Evolutionary conservation across 257 asterid genomes (phyloP), one percentile per base, ranked within the genome.

Genomic region (Datura wrightii): DNA sequence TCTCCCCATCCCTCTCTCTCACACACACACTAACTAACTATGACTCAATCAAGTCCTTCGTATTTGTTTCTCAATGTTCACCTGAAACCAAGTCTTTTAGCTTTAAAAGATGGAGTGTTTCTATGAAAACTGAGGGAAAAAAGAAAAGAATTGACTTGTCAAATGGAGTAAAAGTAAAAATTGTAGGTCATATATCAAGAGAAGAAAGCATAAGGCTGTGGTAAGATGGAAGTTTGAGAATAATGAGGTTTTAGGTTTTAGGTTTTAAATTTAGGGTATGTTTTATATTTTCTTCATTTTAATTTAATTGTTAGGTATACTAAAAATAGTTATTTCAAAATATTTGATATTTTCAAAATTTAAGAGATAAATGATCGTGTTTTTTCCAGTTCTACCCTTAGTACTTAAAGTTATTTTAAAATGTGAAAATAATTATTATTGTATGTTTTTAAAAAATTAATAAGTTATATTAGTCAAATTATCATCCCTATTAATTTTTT

Each of bases 1-100:
- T 90, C 99, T 94, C 79, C 98, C 99, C 99, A 96, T 96, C 60
- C 39, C 67, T 52, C 31, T 24, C 31, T 24, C 31, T 24, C 31
- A 24, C 60, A 10, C 59, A 6, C 81, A 11, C 46, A 52, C 50
- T 10, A 15, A 52, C 36, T 50, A 44, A 10, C 41, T 79, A 18
- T 37, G 39, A 70, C 56, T 82, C 79, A 79, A 85, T 34, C 85
- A 42, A 82, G 44, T 10, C 31, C 83, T 39, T 84, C 63, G 39
- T 70, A n/a, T 48, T 59, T 56, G 34, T 19, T 44, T 34, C 4
- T 31, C 11, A 65, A 36, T 36, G 74, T 55, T 88, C 37, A 84
- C 83, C 52, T 44, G 42, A 46, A 54, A 44, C 5, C 48, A 67
- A 46, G 48, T 52, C 24, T 65, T 44, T 82, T 48, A 46, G 79